These are phyloP conservation scores for Viridothelium virens DNA, from an alignment of 495 filamentous ascomycete species.

Conservation along the genomic window DNA sequence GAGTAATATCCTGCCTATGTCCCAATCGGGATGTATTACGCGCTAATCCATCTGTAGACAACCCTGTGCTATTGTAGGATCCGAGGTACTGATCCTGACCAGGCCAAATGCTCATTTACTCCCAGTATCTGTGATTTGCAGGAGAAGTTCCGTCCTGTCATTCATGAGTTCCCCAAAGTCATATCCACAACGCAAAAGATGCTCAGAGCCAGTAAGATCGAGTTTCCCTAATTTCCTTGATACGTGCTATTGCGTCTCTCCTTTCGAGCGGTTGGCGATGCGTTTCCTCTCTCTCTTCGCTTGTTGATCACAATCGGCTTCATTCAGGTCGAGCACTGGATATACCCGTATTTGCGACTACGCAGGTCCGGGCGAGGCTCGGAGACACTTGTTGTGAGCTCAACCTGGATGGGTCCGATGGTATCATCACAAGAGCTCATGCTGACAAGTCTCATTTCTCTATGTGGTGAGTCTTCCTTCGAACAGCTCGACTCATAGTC, in stretches of 20 bases:
- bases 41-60: conserved; percentile 17
- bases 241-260: background rate
- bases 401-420: conserved; percentile 33
- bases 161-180: conserved; percentile 74
- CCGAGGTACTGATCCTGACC: background rate
- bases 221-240: background rate
- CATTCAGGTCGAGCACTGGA: conserved; percentile 50
- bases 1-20: background rate
- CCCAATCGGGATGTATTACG: too few species aligned
- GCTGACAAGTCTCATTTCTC: conserved; percentile 85
- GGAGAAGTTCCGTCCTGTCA: conserved; percentile 78
- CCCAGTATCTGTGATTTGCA: conserved; percentile 88
- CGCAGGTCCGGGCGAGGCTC: conserved; percentile 67
- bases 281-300: background rate
- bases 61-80: conserved; percentile 33
- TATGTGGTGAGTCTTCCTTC: conserved; percentile 52
- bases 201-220: conserved; percentile 42
- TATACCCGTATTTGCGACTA: conserved; percentile 76
- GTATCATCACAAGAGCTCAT: conserved; percentile 44
- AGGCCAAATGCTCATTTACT: conserved; percentile 16
- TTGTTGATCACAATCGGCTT: background rate
- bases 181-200: conserved; percentile 47
- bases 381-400: conserved; percentile 73
- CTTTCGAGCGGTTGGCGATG: too few species aligned
- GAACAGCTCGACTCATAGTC: background rate